Base-by-base conservation (phyloP, 1,284 basidiomycete genomes). In the Ceratobasidium sp. region DNA sequence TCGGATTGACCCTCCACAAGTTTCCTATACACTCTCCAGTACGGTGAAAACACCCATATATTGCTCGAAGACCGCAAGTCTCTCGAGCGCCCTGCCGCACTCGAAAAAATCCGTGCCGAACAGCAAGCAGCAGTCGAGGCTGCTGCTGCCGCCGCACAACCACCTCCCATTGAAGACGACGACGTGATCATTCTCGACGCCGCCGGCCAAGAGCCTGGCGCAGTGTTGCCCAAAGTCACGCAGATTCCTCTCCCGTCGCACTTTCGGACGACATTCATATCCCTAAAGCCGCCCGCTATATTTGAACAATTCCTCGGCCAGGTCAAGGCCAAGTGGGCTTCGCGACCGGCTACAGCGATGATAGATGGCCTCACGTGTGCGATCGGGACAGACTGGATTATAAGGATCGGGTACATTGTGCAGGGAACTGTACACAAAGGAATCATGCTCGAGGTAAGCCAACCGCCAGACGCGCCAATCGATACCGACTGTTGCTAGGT, bases 61-160 rank as follows among this genome's bases (percentile, higher is more conserved):
- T 46, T 73, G 7, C 58, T 73, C 11, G 69, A 73, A 62, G 69
- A 73, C 58, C 69, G 69, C 46, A 73, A 73, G 51, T 73, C 69
- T 8, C 69, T 73, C 31, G 69, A 73, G 11, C 69, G 69, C 8
- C 69, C 69, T 6, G 69, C 58, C 7, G 46, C 69, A 19, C 58
- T 73, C 24, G 59, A 73, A 19, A 73, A 62, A 27, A 62, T 73
- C 34, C 69, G 69, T 5, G 43, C 46, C 16, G 69, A 73, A 51
- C 69, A 73, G 37, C 51, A 69, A 24, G 66, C 66, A 2, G 69
- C 69, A 16, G 39, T 4, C 24, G 27, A 41, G 37, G 69, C 68
- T 54, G 53, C 68, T 14, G 51, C 19, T 2, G 48, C 64, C 27
- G 34, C 53, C 34, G 43, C 58, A 8, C 61, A 63, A 48, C 61